Percentiles rank a stretch among this genome's conserved stretches.
These are phyloP conservation scores for Sanghuangporus baumii DNA, from an alignment of 1,284 basidiomycete species.

Conservation along the genomic window DNA sequence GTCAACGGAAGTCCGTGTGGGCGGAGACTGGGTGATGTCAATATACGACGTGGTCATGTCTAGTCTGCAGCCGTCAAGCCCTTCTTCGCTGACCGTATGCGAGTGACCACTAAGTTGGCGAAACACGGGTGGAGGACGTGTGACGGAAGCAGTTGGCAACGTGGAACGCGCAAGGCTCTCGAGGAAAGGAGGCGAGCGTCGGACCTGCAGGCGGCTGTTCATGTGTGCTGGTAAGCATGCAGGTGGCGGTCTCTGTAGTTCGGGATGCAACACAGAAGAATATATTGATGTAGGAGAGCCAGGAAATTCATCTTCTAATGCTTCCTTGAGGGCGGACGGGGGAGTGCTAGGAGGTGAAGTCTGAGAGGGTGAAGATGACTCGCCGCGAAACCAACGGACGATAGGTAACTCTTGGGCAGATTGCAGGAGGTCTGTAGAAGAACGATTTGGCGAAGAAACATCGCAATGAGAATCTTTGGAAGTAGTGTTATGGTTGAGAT, in stretches of 20 bases:
- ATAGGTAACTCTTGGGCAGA: slow-evolving; percentile 29
- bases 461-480: background rate
- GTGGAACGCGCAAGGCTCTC: slow-evolving; percentile 57
- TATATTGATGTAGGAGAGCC: slow-evolving; percentile 19
- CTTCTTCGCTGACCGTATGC: slow-evolving; percentile 19
- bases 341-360: slow-evolving; percentile 25
- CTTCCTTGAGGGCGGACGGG: slow-evolving; percentile 30
- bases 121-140: slow-evolving; percentile 22
- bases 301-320: slow-evolving; percentile 36
- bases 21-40: slow-evolving; percentile 33
- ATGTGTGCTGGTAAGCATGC: slow-evolving; percentile 39
- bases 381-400: slow-evolving; percentile 43
- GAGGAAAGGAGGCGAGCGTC: slow-evolving; percentile 48
- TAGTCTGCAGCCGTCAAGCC: slow-evolving; percentile 20
- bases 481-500: background rate
- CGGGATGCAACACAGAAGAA: slow-evolving; percentile 18
- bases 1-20: slow-evolving; percentile 51
- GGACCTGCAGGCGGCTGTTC: slow-evolving; percentile 27
- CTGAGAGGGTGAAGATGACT: slow-evolving; percentile 23
- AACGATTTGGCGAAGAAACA: background rate
- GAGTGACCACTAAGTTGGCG: slow-evolving; percentile 30
- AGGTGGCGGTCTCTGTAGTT: slow-evolving; percentile 36
- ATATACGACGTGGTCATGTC: slow-evolving; percentile 2
- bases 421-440: slow-evolving; percentile 8
- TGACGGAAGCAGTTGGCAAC: slow-evolving; percentile 57